A percentile compares a stretch with the other conserved stretches of the same genome.
These are phyloP conservation scores for Fusarium compactum DNA, from an alignment of 2,329 filamentous ascomycete species.

Conservation along the genomic window DNA sequence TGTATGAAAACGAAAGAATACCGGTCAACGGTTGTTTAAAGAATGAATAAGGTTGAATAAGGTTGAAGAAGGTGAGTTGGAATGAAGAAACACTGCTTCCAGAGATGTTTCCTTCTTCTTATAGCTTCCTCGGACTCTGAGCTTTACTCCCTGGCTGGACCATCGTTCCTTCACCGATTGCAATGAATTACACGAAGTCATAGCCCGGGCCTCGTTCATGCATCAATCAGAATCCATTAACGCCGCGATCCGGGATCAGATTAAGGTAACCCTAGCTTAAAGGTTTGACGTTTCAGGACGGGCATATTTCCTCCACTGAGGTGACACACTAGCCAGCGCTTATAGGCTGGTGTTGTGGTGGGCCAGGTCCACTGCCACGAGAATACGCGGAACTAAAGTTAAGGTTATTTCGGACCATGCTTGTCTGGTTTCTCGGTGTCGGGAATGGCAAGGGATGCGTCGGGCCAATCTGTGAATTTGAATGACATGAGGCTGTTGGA, in stretches of 20 bases:
- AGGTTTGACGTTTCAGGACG: constrained; percentile 3
- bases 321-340: constrained; percentile 3
- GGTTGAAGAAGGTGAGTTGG: not conserved
- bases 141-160: not conserved
- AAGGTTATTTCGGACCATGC: not conserved
- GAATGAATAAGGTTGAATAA: not conserved
- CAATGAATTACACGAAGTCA: not conserved
- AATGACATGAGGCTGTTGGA: not conserved
- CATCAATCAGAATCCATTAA: not conserved
- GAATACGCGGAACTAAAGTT: not conserved
- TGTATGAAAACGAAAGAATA: not conserved
- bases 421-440: not conserved
- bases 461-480: not conserved
- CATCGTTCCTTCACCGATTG: not conserved
- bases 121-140: not conserved
- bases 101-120: not conserved
- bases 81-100: not conserved
- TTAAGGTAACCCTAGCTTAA: not conserved
- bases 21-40: not conserved
- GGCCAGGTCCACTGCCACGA: not conserved
- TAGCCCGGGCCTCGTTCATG: too few relatives aligned
- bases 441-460: not conserved
- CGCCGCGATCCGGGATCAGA: not conserved
- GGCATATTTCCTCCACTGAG: constrained; percentile 12
- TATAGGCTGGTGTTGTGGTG: not conserved